phyloP scores from a whole-genome alignment of 768 basidiomycete genomes.

The Mycena polygramma region DNA sequence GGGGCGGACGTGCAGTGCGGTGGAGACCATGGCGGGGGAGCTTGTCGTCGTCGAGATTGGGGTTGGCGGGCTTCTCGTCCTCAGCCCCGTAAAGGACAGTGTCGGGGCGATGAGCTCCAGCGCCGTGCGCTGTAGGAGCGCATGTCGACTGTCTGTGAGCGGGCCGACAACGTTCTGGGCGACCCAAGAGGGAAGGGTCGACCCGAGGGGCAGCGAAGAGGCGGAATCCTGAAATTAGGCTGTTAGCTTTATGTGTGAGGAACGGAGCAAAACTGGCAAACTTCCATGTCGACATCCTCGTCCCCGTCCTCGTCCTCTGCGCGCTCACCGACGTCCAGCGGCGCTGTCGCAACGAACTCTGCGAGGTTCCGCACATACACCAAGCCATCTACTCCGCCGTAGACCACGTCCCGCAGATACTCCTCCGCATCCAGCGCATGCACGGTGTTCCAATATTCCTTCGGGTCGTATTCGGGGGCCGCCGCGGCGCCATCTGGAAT shows the following conservation, averaged over 20 bases:
- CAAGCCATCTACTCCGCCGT: constrained; percentile 81
- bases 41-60: constrained; percentile 27
- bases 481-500: constrained; percentile 10
- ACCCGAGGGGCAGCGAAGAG: constrained; percentile 45
- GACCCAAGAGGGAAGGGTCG: constrained; percentile 59
- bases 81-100: constrained; percentile 16
- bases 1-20: constrained; percentile 59
- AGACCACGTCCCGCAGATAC: constrained; percentile 81
- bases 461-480: background rate
- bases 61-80: background rate
- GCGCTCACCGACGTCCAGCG: constrained; percentile 23
- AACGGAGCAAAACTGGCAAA: background rate
- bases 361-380: constrained; percentile 85
- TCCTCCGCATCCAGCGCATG: constrained; percentile 69
- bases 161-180: constrained; percentile 59
- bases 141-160: constrained; percentile 62
- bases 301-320: constrained; percentile 32
- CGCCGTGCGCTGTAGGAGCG: constrained; percentile 58
- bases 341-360: constrained; percentile 67
- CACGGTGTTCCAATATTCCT: constrained; percentile 63
- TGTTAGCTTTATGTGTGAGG: background rate
- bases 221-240: constrained; percentile 28
- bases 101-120: constrained; percentile 42
- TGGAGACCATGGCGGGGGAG: constrained; percentile 49
- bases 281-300: constrained; percentile 13